Conservation (phyloP, 1,284 basidiomycete genomes). For the Marasmius sp. region DNA sequence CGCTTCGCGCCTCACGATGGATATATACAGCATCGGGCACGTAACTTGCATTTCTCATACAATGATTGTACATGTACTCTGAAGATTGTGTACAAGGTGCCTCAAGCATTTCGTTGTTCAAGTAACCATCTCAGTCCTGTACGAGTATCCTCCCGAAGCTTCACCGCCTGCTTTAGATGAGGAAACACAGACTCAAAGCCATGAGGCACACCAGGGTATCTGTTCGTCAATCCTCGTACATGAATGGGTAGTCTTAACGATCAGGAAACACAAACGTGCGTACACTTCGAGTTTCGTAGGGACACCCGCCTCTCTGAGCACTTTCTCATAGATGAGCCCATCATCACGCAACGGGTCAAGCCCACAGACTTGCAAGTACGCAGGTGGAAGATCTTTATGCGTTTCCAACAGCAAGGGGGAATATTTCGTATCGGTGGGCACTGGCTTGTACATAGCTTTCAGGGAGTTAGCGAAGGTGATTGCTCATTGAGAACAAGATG, state of each 20-base stretch:
- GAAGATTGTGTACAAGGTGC: too few relatives aligned
- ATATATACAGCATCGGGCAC: too few relatives aligned
- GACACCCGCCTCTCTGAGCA: constrained; percentile 7
- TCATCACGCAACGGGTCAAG: constrained; percentile 15
- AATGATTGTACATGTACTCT: too few relatives aligned
- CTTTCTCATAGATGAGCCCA: constrained; percentile 11
- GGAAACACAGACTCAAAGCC: neutral
- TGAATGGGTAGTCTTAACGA: neutral
- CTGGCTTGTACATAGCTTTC: neutral
- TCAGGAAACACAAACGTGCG: neutral
- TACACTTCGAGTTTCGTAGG: constrained; percentile 11
- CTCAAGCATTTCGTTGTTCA: neutral
- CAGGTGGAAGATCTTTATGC: constrained; percentile 9
- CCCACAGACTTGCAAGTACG: constrained; percentile 11
- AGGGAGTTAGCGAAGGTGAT: neutral
- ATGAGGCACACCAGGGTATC: neutral
- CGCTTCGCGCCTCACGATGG: too few relatives aligned
- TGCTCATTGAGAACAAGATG: neutral
- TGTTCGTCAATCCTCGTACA: neutral
- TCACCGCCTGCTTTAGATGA: neutral
- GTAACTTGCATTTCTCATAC: too few relatives aligned
- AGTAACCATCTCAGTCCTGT: neutral
- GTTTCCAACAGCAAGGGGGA: constrained; percentile 5
- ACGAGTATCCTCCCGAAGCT: neutral
- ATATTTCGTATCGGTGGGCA: constrained; percentile 4